Evolutionary conservation across 2,329 filamentous ascomycete species (phyloP).

Genomic region (Colletotrichum lupini): DNA sequence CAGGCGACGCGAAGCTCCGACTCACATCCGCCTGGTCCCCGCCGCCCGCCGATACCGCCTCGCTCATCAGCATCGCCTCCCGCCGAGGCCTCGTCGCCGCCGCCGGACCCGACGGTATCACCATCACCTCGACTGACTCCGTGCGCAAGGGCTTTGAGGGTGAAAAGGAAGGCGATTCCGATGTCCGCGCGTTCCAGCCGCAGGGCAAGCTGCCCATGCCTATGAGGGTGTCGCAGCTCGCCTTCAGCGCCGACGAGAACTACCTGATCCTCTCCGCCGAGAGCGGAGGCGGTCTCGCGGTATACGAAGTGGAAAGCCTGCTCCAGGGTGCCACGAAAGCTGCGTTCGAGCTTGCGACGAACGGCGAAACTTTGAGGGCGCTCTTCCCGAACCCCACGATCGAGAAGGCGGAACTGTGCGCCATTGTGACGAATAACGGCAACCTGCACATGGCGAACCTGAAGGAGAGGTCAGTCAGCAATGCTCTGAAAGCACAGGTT

Average conservation of each 20-base stretch:
- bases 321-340: slow-evolving; percentile 74
- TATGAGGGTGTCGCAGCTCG: slow-evolving; percentile 84
- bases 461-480: slow-evolving; percentile 73
- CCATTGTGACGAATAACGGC: slow-evolving; percentile 82
- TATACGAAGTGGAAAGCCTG: slow-evolving; percentile 81
- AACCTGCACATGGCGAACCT: slow-evolving; percentile 88
- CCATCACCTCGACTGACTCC: slow-evolving; percentile 80
- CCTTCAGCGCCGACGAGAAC: slow-evolving; percentile 90
- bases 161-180: slow-evolving; percentile 66
- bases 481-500: slow-evolving; percentile 76
- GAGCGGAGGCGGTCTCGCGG: slow-evolving; percentile 81
- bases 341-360: slow-evolving; percentile 81
- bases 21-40: slow-evolving; percentile 83
- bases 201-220: slow-evolving; percentile 79
- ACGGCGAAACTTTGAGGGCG: slow-evolving; percentile 77
- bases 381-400: slow-evolving; percentile 84
- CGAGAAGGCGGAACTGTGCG: slow-evolving; percentile 79
- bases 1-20: slow-evolving; percentile 84
- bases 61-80: slow-evolving; percentile 85
- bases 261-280: slow-evolving; percentile 87
- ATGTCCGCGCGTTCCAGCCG: slow-evolving; percentile 77
- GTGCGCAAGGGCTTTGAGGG: slow-evolving; percentile 80
- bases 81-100: slow-evolving; percentile 85
- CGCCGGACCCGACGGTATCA: slow-evolving; percentile 82
- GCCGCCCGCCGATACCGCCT: slow-evolving; percentile 80